phyloP scores from a whole-genome alignment of 2,329 filamentous ascomycete species.

The Calonectria pauciramosa region DNA sequence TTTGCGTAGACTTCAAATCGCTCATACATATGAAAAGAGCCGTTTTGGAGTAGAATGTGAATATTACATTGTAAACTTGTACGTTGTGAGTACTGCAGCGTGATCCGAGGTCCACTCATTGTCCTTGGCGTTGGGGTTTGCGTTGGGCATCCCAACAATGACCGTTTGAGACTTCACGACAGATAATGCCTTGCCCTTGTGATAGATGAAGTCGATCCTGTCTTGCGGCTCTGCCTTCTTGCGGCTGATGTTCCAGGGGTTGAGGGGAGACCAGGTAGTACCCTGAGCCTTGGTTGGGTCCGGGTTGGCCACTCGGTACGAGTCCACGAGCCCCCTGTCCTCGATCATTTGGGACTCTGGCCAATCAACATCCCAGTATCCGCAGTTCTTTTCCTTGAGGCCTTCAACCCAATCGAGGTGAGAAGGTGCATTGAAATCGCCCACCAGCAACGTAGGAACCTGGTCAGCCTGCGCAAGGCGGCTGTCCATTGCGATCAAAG shows the following conservation, averaged over 20 bases:
- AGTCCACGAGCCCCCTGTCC: slow-evolving; percentile 55
- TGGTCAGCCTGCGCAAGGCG: slow-evolving; percentile 49
- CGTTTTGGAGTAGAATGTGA: background rate
- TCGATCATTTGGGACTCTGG: slow-evolving; percentile 53
- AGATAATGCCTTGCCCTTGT: slow-evolving; percentile 51
- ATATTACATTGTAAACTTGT: slow-evolving; percentile 25
- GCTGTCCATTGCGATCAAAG: slow-evolving; percentile 49
- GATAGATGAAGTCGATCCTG: slow-evolving; percentile 59
- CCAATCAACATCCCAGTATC: slow-evolving; percentile 52
- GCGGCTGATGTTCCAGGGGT: slow-evolving; percentile 48
- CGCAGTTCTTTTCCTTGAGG: slow-evolving; percentile 52
- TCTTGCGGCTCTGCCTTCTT: slow-evolving; percentile 57
- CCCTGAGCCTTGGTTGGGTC: slow-evolving; percentile 51
- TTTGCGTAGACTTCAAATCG: too few species aligned
- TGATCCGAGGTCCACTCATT: slow-evolving; percentile 61
- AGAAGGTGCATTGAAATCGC: slow-evolving; percentile 60
- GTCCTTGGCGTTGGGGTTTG: slow-evolving; percentile 50
- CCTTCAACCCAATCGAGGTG: slow-evolving; percentile 57
- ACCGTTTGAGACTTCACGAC: slow-evolving; percentile 48
- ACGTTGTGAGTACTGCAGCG: slow-evolving; percentile 50
- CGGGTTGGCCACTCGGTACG: slow-evolving; percentile 53
- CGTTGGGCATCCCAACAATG: slow-evolving; percentile 51
- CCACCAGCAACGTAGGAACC: slow-evolving; percentile 53
- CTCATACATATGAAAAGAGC: background rate
- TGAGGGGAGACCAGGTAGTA: slow-evolving; percentile 58